Evolutionary conservation across 2,329 filamentous ascomycete genomes (phyloP), one percentile per base, ranked within the genome.

Genomic region (Endoconidiophora polonica): DNA sequence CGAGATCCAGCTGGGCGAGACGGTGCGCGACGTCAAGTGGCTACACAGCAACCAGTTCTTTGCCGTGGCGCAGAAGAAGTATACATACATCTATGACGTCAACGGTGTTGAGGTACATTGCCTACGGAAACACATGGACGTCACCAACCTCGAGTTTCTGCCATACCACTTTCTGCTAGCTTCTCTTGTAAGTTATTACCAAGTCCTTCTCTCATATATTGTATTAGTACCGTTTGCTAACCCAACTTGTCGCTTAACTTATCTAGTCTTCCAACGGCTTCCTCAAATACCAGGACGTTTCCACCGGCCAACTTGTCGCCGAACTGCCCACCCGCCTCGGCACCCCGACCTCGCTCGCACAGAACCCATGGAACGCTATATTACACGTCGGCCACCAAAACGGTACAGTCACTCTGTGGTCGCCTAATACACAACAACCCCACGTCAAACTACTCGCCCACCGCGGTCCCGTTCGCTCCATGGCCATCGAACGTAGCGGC

Each of bases 141-240:
- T 93, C 12, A 83, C 84, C 10, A 82, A 93, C 63, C 86, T 98
- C 74, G 86, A 96, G 65, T 98, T 95, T 61, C 69, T 96, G 12
- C 90, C 90, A 0, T 96, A 95, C 62, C 91, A 98, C 63, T 98
- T 94, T 63, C 77, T 98, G 40, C 73, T 98, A 45, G 84, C 85
- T 16, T 94, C 87, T 16, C 75, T 90, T 59, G 82, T 84, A 65
- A 70, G 79, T 73, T 52, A 39, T 6, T 9, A 5, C 5, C 2
- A 1, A 14, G 16, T 29, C 10, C 20, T 39, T 23, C 18, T n/a
- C 33, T 7, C 18, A 33, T 23, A 12, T 9, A 5, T 24, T n/a
- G 2, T 1, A 2, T 16, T 58, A 42, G 62, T 62, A 40, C 61
- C 23, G 12, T 47, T 10, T 24, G 18, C 14, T 1, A 2, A 14